Evolutionary conservation across 805 yeast genomes (phyloP).

Genomic region (Wickerhamomyces ciferrii): DNA sequence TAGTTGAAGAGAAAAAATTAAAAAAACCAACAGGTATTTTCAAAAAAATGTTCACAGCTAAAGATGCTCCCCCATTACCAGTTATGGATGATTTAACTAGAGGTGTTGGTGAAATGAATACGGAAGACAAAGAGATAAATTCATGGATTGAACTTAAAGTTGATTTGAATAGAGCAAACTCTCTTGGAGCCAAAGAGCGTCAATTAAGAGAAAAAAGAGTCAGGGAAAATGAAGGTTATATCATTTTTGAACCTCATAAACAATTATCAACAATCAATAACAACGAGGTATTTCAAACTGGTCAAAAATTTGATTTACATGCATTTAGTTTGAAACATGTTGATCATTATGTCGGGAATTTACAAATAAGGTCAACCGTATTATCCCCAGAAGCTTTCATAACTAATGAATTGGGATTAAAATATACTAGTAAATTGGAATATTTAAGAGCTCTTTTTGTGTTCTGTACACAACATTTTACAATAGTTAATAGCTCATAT

Average conservation of each 20-base stretch:
- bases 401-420: constrained; percentile 43
- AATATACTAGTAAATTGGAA: constrained; percentile 50
- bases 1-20: constrained; percentile 17
- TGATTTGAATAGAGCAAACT: constrained; percentile 68
- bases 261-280: constrained; percentile 38
- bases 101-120: constrained; percentile 13
- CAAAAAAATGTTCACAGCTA: constrained; percentile 25
- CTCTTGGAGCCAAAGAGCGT: constrained; percentile 64
- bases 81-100: constrained; percentile 16
- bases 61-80: constrained; percentile 22
- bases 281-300: constrained; percentile 36
- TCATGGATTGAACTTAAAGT: constrained; percentile 49
- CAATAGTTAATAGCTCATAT: constrained; percentile 33
- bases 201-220: constrained; percentile 64
- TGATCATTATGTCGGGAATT: constrained; percentile 34
- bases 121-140: constrained; percentile 34
- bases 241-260: constrained; percentile 59
- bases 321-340: constrained; percentile 32
- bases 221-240: constrained; percentile 51
- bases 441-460: constrained; percentile 60
- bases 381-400: constrained; percentile 53
- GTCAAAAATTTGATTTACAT: constrained; percentile 22
- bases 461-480: constrained; percentile 57
- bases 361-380: constrained; percentile 28
- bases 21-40: constrained; percentile 21